Percentiles rank a stretch among this genome's conserved stretches.
Evolutionary conservation across 2,329 filamentous ascomycete species (phyloP).

Genomic region (Sporothrix pseudoabietina): DNA sequence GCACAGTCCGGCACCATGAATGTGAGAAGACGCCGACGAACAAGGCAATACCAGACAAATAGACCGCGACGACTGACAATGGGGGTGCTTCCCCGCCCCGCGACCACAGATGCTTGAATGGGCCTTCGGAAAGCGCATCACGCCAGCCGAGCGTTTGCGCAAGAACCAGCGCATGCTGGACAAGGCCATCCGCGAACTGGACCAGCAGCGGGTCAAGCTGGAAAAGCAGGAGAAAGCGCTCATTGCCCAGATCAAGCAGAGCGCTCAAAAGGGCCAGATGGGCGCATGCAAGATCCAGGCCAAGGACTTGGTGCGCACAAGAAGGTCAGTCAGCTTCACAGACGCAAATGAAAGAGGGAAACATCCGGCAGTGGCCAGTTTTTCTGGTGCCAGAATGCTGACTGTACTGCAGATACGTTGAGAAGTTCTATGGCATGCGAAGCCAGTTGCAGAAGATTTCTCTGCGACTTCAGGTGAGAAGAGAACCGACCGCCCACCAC

Average conservation of each 20-base stretch:
- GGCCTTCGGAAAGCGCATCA: constrained; percentile 99
- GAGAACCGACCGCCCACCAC: not conserved
- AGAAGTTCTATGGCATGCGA: constrained; percentile 98
- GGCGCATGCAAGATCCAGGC: constrained; percentile 98
- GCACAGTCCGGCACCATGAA: constrained; percentile 28
- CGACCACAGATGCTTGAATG: constrained; percentile 85
- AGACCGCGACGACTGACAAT: not conserved
- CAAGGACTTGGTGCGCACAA: constrained; percentile 90
- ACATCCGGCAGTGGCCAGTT: not conserved
- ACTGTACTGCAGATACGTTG: constrained; percentile 68
- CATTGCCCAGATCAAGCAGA: constrained; percentile 95
- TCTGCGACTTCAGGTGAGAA: constrained; percentile 79
- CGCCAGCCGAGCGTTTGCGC: constrained; percentile 84
- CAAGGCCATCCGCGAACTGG: constrained; percentile 94
- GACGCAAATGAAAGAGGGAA: not conserved
- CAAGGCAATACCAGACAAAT: not conserved
- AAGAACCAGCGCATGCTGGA: constrained; percentile 97
- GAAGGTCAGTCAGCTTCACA: constrained; percentile 56
- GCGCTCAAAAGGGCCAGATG: constrained; percentile 96
- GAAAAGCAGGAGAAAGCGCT: constrained; percentile 99
- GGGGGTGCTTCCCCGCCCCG: not conserved
- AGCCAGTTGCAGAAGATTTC: constrained; percentile 97
- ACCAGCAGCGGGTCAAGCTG: constrained; percentile 90
- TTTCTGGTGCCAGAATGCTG: not conserved
- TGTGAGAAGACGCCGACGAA: constrained; percentile 21